Base-by-base conservation (phyloP, 768 basidiomycete species). In the Coprinellus micaceus region DNA sequence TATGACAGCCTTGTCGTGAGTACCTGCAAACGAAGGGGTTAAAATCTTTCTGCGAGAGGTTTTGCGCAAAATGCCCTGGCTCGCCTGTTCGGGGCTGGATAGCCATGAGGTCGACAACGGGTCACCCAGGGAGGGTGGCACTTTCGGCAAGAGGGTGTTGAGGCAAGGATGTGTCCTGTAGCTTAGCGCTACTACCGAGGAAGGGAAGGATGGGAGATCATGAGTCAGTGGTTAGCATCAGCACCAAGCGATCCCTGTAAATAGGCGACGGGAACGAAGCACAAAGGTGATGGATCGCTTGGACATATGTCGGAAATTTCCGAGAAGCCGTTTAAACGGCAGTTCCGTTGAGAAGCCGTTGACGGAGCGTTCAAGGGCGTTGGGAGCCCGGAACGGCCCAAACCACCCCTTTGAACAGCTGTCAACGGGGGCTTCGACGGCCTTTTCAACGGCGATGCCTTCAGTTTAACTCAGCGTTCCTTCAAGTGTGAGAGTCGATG, bases 1-100 rank as follows among this genome's bases (percentile, higher is more conserved):
- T 21, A 69, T 63, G 51, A 49, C 41, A 44, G 36, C 9, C 9
- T 9, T 9, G 17, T 30, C 54, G n/a, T 36, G 28, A 29, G 40
- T 43, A 12, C 10, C 52, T 53, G 36, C 50, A 7, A 19, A 13
- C 19, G n/a, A 2, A 4, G 28, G 47, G 26, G 24, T 9, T 30
- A 4, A 48, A 15, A 5, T 19, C 7, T 7, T 13, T 44, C 7
- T 44, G 41, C 7, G 47, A 24, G 47, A 19, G 21, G 9, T 7
- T 13, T 22, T 13, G 9, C 21, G 15, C 28, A 13, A 22, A 10
- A 26, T 6, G 24, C 6, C 24, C 26, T 48, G 47, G 26, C 13
- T 11, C 41, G 9, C 13, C 10, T 19, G 7, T 44, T 7, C 36
- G 9, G 17, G 10, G 36, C 9, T 17, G 17, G 17, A 37, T 9